Conservation (phyloP, 495 filamentous ascomycete species). For the Lophiostoma macrostomum region DNA sequence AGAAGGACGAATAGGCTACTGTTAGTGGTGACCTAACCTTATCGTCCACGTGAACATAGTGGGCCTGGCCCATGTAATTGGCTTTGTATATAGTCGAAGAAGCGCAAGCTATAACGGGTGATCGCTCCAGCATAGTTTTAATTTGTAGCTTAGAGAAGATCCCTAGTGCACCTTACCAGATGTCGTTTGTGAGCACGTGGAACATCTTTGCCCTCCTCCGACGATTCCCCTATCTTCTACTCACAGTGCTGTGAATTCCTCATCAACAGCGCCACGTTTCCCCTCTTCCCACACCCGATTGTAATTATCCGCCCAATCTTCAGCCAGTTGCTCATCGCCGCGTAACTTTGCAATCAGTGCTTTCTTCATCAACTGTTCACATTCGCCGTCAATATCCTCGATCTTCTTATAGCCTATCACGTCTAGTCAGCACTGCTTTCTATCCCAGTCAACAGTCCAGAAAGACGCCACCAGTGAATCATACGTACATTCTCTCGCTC, state of each 20-base stretch:
- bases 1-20: constrained; percentile 67
- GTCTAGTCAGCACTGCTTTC: neutral
- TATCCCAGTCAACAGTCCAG: neutral
- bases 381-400: constrained; percentile 71
- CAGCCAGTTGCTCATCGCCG: constrained; percentile 67
- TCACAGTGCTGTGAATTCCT: neutral
- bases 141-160: too few relatives aligned
- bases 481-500: constrained; percentile 31
- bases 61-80: neutral
- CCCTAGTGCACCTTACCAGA: too few relatives aligned
- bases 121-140: too few relatives aligned
- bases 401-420: constrained; percentile 63
- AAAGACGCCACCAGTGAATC: neutral
- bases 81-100: constrained; percentile 1
- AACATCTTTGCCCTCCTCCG: neutral
- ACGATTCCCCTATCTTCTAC: neutral
- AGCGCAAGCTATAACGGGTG: neutral
- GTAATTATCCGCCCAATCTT: constrained; percentile 73
- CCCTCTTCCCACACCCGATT: constrained; percentile 40
- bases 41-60: neutral
- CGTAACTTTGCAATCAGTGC: constrained; percentile 73
- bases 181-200: too few relatives aligned
- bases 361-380: constrained; percentile 84
- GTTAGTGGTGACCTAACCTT: neutral
- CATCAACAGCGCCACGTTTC: constrained; percentile 4